These are phyloP conservation scores for Grosmannia serpens DNA, from an alignment of 2,329 filamentous ascomycete genomes.

Conservation along the genomic window DNA sequence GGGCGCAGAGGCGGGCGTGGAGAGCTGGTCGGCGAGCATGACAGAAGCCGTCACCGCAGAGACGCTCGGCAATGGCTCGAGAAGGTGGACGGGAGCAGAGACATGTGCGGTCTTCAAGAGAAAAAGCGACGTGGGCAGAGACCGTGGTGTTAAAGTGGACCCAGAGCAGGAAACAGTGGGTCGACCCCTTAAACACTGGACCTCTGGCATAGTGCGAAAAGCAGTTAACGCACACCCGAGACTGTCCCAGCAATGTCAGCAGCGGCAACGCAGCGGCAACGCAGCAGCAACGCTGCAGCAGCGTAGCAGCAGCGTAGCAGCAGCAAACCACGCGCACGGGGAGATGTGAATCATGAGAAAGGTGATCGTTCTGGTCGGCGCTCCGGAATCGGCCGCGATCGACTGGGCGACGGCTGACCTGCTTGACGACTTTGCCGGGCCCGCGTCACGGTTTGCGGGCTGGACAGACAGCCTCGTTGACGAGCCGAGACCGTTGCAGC, in stretches of 20 bases:
- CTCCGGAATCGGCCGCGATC: slow-evolving; percentile 43
- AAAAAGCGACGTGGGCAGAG: not conserved
- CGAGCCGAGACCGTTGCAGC: not conserved
- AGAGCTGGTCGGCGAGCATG: not conserved
- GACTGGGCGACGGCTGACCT: slow-evolving; percentile 42
- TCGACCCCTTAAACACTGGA: no score
- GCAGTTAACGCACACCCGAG: no score
- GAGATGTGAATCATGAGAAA: slow-evolving; percentile 11
- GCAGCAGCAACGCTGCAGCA: no score
- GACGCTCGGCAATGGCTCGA: no score
- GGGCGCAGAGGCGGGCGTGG: slow-evolving; percentile 14
- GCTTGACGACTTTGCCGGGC: slow-evolving; percentile 30
- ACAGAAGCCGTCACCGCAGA: no score
- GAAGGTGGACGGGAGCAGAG: not conserved
- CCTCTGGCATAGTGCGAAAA: no score
- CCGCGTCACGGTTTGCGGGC: slow-evolving; percentile 20
- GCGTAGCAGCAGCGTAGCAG: no score
- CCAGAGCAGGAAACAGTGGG: no score
- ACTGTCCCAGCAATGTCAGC: no score
- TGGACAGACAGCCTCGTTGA: not conserved
- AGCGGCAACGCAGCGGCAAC: no score
- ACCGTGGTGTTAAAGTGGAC: not conserved
- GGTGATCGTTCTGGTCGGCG: slow-evolving; percentile 33
- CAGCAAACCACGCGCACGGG: not conserved
- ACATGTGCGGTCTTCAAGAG: not conserved